These are phyloP conservation scores for Zasmidium cellare DNA, from an alignment of 2,329 filamentous ascomycete species.

Conservation along the genomic window DNA sequence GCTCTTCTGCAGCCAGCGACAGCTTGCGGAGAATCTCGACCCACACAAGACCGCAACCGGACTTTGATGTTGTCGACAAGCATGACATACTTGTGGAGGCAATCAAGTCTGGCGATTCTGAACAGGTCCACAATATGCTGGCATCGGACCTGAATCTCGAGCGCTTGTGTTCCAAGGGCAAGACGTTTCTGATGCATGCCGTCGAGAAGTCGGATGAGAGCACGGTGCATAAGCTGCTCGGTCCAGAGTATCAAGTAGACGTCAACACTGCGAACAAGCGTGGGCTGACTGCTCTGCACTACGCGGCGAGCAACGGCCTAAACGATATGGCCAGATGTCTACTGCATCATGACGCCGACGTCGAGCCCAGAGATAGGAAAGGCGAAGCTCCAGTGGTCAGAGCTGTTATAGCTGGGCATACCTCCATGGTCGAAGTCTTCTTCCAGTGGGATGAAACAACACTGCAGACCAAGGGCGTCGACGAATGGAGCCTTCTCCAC, in stretches of 20 bases:
- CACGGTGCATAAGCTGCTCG: conserved; percentile 20
- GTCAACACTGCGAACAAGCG: conserved; percentile 15
- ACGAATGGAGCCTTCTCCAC: conserved; percentile 23
- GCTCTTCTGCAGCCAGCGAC: conserved; percentile 9
- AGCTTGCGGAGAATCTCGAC: conserved; percentile 15
- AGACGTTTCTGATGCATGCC: conserved; percentile 23
- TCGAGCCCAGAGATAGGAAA: conserved; percentile 16
- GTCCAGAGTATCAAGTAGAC: conserved; percentile 19
- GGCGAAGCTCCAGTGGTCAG: conserved; percentile 21
- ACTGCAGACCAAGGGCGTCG: conserved; percentile 14
- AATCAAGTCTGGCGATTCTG: conserved; percentile 17
- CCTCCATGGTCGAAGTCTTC: conserved; percentile 15
- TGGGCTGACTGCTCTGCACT: conserved; percentile 21
- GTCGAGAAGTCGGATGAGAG: conserved; percentile 19
- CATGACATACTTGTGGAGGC: conserved; percentile 17
- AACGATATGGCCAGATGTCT: conserved; percentile 22
- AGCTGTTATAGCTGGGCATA: conserved; percentile 19
- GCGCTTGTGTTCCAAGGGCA: conserved; percentile 14
- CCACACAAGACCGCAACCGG: conserved; percentile 3
- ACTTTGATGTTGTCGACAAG: conserved; percentile 16
- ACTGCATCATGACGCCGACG: conserved; percentile 18
- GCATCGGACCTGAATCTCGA: conserved; percentile 16
- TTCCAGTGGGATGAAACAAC: conserved; percentile 12
- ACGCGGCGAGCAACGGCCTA: conserved; percentile 16
- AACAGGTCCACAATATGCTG: conserved; percentile 15